A percentile compares a stretch with the other conserved stretches of the same genome.
Evolutionary conservation across 805 yeast genomes (phyloP).

Genomic region (Soucietia sequanensis): DNA sequence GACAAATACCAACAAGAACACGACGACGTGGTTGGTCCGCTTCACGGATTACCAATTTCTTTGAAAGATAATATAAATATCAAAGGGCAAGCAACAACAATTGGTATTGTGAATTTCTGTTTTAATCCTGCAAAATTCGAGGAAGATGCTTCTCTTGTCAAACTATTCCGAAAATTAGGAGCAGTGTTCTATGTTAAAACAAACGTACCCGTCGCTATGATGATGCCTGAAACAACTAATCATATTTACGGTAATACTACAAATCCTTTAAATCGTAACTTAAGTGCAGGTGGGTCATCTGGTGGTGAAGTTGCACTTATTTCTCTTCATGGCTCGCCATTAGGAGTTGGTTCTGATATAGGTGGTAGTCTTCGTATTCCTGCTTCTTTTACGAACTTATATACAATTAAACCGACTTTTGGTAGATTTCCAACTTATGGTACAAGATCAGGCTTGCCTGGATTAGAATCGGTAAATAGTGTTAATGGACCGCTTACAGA

Average conservation of each 20-base stretch:
- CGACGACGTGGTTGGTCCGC: slow-evolving; percentile 21
- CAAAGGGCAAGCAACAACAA: slow-evolving; percentile 46
- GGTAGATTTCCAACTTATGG: slow-evolving; percentile 44
- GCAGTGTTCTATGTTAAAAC: slow-evolving; percentile 58
- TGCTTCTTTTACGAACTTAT: slow-evolving; percentile 40
- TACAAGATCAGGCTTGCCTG: slow-evolving; percentile 30
- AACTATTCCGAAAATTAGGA: slow-evolving; percentile 42
- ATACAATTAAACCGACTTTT: slow-evolving; percentile 44
- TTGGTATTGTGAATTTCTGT: slow-evolving; percentile 50
- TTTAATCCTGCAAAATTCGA: slow-evolving; percentile 31
- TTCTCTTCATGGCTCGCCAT: slow-evolving; percentile 42
- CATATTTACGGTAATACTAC: slow-evolving; percentile 45
- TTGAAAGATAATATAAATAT: slow-evolving; percentile 47
- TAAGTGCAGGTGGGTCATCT: slow-evolving; percentile 53
- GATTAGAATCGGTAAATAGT: slow-evolving; percentile 36
- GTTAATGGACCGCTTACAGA: slow-evolving; percentile 50
- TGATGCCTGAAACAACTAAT: slow-evolving; percentile 47
- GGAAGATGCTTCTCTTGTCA: slow-evolving; percentile 39
- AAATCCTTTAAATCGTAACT: slow-evolving; percentile 43
- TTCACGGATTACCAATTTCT: slow-evolving; percentile 31
- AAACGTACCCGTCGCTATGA: slow-evolving; percentile 50
- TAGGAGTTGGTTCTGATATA: slow-evolving; percentile 57
- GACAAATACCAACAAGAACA: slow-evolving; percentile 18
- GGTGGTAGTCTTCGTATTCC: slow-evolving; percentile 55
- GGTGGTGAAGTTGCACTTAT: slow-evolving; percentile 55